Base-by-base conservation (phyloP, 202 grass and related monocot species). In the Schoenoplectus tabernaemontani region DNA sequence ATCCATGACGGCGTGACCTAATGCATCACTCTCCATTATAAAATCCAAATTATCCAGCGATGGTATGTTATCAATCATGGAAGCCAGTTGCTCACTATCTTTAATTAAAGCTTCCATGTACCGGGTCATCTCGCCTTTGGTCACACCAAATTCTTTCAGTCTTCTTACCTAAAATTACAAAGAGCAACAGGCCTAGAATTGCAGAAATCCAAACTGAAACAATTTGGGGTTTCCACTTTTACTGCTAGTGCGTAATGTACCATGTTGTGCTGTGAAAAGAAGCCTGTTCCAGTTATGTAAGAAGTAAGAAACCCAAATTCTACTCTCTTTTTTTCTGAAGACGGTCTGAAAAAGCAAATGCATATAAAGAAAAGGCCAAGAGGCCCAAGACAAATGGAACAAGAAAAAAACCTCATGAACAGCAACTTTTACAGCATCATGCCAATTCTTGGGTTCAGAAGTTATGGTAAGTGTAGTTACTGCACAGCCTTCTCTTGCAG, bases 41-140 rank as follows among this genome's bases (percentile, higher is more conserved):
- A 98, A 98, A 78, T 98, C 89, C 66, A 98, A 89, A 82, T 98
- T 98, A 79, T 95, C 96, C 23, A 98, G 87, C 5, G 96, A 98
- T n/a, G 96, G 89, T 65, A 98, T 92, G 88, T 90, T 98, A 20
- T 98, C 96, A 79, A 95, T 94, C 96, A 98, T 98, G 78, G 91
- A 91, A 89, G 96, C 96, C 67, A 98, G 66, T 76, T 98, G 96
- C 64, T 98, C 96, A 77, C 96, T 98, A 83, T 98, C 96, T 91
- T 98, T 98, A 83, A 98, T 90, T 56, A 98, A 78, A 82, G 96
- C 96, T 39, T 95, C 91, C 96, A 98, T 98, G 87, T 98, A 98
- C 65, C 96, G 87, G 36, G 91, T 98, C 87, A 95, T 88, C 86
- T 98, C 96, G 85, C 96, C 96, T 83, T 84, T 92, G 62, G 96